Conservation (phyloP, 2,329 filamentous ascomycete genomes). For the Fusarium sublunatum region DNA sequence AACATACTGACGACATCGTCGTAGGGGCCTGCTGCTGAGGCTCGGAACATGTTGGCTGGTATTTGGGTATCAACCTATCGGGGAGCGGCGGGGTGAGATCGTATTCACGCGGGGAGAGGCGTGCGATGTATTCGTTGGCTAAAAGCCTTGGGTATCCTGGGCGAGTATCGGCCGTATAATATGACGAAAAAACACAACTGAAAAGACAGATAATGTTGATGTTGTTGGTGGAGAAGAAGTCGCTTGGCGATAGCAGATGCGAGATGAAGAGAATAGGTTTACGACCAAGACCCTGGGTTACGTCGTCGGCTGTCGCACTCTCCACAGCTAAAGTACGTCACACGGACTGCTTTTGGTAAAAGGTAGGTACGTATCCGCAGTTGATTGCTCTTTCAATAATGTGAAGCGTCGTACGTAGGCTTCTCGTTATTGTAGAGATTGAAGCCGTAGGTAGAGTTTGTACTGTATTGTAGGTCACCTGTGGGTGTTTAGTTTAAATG, state of each 20-base stretch:
- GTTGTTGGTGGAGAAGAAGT: constrained; percentile 4
- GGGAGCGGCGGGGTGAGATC: constrained; percentile 9
- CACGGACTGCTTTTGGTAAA: constrained; percentile 8
- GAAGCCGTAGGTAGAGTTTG: not conserved
- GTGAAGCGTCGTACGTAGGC: constrained; percentile 14
- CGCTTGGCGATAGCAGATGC: constrained; percentile 14
- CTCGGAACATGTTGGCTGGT: constrained; percentile 65
- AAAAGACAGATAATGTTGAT: not conserved
- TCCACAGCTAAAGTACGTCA: constrained; percentile 31
- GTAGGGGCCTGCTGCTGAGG: constrained; percentile 67
- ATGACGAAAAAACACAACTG: not conserved
- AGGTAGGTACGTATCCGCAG: not conserved
- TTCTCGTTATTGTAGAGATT: not conserved
- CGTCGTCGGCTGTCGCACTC: constrained; percentile 33
- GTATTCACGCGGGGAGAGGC: constrained; percentile 8
- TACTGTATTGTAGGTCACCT: constrained; percentile 1
- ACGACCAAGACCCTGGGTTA: constrained; percentile 37
- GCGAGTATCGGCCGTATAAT: constrained; percentile 16
- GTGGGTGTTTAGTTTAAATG: constrained; percentile 4
- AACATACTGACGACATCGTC: constrained; percentile 69
- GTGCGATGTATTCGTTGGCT: constrained; percentile 15
- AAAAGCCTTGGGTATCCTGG: constrained; percentile 17
- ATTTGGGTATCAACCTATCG: constrained; percentile 22
- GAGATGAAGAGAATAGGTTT: constrained; percentile 29
- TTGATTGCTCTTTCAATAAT: constrained; percentile 1